phyloP scores from a whole-genome alignment of 1,284 basidiomycete genomes.

The Neonothopanus nambi region DNA sequence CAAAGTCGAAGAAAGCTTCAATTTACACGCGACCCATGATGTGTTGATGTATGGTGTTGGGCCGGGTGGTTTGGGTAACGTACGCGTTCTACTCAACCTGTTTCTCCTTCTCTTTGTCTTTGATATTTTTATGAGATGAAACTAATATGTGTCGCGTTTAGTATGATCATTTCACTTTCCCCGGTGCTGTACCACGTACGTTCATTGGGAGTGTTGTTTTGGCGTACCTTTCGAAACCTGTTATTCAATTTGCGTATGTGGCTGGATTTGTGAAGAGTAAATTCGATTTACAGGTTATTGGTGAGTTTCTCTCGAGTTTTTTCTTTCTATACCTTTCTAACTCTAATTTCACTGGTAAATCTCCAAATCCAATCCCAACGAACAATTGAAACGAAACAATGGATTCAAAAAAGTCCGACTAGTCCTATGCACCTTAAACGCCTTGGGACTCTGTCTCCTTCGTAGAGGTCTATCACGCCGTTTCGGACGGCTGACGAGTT shows the following conservation, averaged over 20 bases:
- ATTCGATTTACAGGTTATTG: slow-evolving; percentile 60
- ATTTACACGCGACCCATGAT: slow-evolving; percentile 91
- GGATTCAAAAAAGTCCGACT: slow-evolving; percentile 74
- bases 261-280: slow-evolving; percentile 52
- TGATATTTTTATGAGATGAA: too few relatives aligned
- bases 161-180: slow-evolving; percentile 91
- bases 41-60: slow-evolving; percentile 74
- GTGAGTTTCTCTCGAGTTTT: slow-evolving; percentile 43
- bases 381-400: too few relatives aligned
- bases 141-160: too few relatives aligned
- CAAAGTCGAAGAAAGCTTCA: slow-evolving; percentile 98
- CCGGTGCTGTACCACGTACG: slow-evolving; percentile 87
- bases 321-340: not conserved
- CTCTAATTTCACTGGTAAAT: slow-evolving; percentile 26
- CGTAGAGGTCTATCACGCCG: slow-evolving; percentile 60
- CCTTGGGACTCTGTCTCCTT: slow-evolving; percentile 64
- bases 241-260: slow-evolving; percentile 41
- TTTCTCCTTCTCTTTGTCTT: too few relatives aligned
- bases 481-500: slow-evolving; percentile 60
- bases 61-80: slow-evolving; percentile 45
- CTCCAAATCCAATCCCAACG: too few relatives aligned
- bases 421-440: slow-evolving; percentile 71
- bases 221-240: slow-evolving; percentile 51
- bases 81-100: too few relatives aligned
- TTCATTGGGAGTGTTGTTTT: slow-evolving; percentile 76